Percentiles rank a stretch among this genome's conserved stretches.
Conservation (phyloP, 768 basidiomycete species). For the Tremella mesenterica region DNA sequence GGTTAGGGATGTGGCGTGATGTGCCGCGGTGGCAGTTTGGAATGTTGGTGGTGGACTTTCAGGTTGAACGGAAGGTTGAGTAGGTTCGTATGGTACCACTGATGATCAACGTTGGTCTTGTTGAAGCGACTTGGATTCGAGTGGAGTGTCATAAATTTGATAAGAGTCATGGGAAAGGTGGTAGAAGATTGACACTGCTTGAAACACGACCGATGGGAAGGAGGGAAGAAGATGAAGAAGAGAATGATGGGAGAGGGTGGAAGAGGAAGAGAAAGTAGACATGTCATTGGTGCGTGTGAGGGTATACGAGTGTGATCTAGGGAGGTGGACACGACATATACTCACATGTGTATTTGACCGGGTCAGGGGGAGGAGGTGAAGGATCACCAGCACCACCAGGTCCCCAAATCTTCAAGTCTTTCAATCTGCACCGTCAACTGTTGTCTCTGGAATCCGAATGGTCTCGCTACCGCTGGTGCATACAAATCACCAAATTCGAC, state of each 20-base stretch:
- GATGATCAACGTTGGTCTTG: no score
- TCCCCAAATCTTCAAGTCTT: constrained; percentile 58
- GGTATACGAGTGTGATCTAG: constrained; percentile 49
- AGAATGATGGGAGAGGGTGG: no score
- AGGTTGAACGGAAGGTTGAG: constrained; percentile 34
- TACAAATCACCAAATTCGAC: no score
- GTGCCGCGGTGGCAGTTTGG: constrained; percentile 35
- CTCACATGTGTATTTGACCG: constrained; percentile 54
- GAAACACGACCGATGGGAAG: no score
- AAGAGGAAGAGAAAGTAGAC: not conserved
- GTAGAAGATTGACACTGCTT: no score
- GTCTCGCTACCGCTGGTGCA: no score
- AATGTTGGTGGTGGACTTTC: constrained; percentile 41
- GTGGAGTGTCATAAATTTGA: no score
- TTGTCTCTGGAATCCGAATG: not conserved
- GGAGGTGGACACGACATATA: not conserved
- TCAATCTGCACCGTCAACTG: constrained; percentile 19
- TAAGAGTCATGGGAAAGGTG: no score
- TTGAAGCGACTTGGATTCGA: no score
- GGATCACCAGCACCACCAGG: constrained; percentile 47
- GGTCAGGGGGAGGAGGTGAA: constrained; percentile 47
- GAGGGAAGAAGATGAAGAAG: no score
- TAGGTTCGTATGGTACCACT: no score
- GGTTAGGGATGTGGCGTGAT: constrained; percentile 51
- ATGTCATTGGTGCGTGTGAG: constrained; percentile 38